Percentiles rank a stretch among this genome's conserved stretches.
Conservation (phyloP, 192 early-diverging fungal species). For the Coemansia sp. region DNA sequence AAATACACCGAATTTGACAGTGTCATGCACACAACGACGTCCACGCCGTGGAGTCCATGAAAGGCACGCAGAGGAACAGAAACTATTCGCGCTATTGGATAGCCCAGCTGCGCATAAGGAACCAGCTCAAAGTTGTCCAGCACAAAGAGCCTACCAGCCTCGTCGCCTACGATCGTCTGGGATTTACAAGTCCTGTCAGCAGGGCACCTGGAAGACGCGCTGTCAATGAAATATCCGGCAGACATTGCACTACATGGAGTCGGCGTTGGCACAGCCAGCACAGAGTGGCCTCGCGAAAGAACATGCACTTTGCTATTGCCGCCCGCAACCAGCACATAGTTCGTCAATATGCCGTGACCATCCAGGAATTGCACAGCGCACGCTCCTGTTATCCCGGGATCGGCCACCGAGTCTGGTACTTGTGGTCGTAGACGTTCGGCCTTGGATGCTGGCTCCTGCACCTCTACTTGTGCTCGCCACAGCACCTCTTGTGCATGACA, state of each 20-base stretch:
- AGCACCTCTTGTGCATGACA: slow-evolving; percentile 31
- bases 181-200: background rate
- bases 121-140: slow-evolving; percentile 34
- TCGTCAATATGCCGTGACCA: slow-evolving; percentile 31
- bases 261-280: slow-evolving; percentile 20
- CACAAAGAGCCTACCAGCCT: slow-evolving; percentile 24
- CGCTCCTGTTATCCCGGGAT: slow-evolving; percentile 16
- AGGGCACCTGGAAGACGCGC: background rate
- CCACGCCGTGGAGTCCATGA: slow-evolving; percentile 8
- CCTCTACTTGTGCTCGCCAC: slow-evolving; percentile 31
- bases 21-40: slow-evolving; percentile 40
- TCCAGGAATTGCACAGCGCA: slow-evolving; percentile 35
- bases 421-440: background rate
- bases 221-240: slow-evolving; percentile 21
- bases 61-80: slow-evolving; percentile 25
- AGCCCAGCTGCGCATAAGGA: slow-evolving; percentile 29
- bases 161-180: slow-evolving; percentile 43
- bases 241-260: slow-evolving; percentile 23
- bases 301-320: slow-evolving; percentile 21
- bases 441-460: background rate
- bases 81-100: slow-evolving; percentile 24
- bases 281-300: slow-evolving; percentile 24
- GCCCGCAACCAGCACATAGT: slow-evolving; percentile 35
- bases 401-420: background rate
- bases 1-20: slow-evolving; percentile 39